These are phyloP conservation scores for Euphrasia confusa DNA, from an alignment of 257 asterid genomes.

Conservation along the genomic window DNA sequence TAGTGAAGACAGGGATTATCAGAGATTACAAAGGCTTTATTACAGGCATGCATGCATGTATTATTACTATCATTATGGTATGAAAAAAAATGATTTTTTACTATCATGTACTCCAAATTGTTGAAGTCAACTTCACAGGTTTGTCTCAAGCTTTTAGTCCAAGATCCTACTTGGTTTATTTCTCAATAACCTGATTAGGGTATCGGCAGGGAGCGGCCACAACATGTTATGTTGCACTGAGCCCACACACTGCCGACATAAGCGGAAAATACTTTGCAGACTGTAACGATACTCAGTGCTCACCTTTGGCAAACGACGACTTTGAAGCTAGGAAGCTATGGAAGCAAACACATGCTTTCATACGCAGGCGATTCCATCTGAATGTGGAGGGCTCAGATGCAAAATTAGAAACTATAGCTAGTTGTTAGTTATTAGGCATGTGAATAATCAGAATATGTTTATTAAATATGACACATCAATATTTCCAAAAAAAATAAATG, in stretches of 20 bases:
- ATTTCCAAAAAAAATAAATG: neutral
- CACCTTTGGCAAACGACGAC: conserved; percentile 59
- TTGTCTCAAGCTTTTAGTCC: too few species aligned
- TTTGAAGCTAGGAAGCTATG: conserved; percentile 48
- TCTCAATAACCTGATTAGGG: too few species aligned
- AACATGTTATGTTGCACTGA: conserved; percentile 73
- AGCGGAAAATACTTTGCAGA: conserved; percentile 85
- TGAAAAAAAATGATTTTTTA: too few species aligned
- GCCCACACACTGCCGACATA: conserved; percentile 43
- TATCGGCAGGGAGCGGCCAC: conserved; percentile 76
- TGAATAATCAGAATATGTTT: conserved; percentile 30
- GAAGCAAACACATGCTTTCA: conserved; percentile 58
- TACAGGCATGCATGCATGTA: conserved; percentile 74
- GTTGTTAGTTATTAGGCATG: conserved; percentile 27
- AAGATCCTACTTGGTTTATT: too few species aligned
- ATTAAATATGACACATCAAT: neutral
- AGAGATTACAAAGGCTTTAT: conserved; percentile 91
- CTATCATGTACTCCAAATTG: too few species aligned
- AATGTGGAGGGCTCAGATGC: conserved; percentile 19
- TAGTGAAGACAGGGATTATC: conserved; percentile 86
- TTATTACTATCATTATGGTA: neutral
- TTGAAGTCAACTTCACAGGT: conserved; percentile 94
- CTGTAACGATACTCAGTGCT: conserved; percentile 74
- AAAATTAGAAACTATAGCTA: conserved; percentile 1
- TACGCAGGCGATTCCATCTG: conserved; percentile 44